Evolutionary conservation across 108 stramenopile genomes (phyloP).

Genomic region (Aureococcus anophagefferens): DNA sequence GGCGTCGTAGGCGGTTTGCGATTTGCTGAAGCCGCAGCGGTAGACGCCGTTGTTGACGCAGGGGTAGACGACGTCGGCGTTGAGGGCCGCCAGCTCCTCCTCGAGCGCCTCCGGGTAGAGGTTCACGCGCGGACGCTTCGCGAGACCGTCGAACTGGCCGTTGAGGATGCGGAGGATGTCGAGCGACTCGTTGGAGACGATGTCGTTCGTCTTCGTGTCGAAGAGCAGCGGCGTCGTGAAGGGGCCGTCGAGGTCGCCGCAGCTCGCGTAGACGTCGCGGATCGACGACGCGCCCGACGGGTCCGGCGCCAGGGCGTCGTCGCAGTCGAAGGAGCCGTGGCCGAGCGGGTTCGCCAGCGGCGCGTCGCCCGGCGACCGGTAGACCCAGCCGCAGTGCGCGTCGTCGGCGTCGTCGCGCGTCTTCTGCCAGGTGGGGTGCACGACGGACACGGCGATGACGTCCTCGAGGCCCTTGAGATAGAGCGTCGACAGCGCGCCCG

Average conservation of each 20-base stretch:
- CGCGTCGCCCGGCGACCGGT: conserved; percentile 27
- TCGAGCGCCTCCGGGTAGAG: conserved; percentile 58
- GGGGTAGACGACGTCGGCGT: conserved; percentile 67
- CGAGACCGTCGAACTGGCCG: conserved; percentile 27
- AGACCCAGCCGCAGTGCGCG: conserved; percentile 57
- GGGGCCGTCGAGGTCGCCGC: conserved; percentile 50
- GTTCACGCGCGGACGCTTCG: conserved; percentile 40
- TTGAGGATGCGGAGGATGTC: conserved; percentile 77
- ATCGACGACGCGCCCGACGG: conserved; percentile 1
- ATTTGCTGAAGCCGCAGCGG: conserved; percentile 69
- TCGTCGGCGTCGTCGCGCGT: conserved; percentile 28
- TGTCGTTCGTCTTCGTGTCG: conserved; percentile 55
- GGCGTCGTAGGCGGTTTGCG: conserved; percentile 66
- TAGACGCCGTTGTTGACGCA: conserved; percentile 68
- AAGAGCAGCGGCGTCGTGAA: conserved; percentile 79
- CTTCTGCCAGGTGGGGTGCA: conserved; percentile 15
- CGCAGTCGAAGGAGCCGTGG: not conserved
- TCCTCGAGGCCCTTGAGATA: conserved; percentile 27
- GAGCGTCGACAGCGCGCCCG: conserved; percentile 21
- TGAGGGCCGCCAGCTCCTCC: conserved; percentile 49
- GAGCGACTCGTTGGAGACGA: conserved; percentile 72
- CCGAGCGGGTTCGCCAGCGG: conserved; percentile 32
- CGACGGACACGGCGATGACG: conserved; percentile 4
- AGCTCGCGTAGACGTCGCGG: conserved; percentile 48
- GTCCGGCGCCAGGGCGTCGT: not conserved